Conservation (phyloP, 2,329 filamentous ascomycete species). For the Aspergillus sp. region DNA sequence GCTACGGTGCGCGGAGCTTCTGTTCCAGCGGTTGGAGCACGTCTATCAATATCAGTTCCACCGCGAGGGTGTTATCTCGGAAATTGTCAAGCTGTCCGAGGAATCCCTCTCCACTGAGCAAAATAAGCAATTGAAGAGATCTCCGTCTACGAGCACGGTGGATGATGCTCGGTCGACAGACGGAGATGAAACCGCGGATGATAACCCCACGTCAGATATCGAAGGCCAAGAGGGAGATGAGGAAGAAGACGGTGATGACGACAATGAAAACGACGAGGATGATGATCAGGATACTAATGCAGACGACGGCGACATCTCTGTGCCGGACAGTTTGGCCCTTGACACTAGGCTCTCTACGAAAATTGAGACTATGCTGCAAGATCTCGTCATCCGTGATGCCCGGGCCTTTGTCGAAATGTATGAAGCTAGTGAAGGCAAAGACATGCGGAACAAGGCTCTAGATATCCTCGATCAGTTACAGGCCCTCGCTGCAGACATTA, state of each 20-base stretch:
- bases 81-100: constrained; percentile 74
- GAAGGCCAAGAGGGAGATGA: constrained; percentile 51
- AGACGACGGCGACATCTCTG: constrained; percentile 49
- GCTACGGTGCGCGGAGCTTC: constrained; percentile 79
- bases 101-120: constrained; percentile 23
- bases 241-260: constrained; percentile 48
- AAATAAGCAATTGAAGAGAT: constrained; percentile 7
- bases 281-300: constrained; percentile 45
- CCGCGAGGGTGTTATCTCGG: constrained; percentile 87
- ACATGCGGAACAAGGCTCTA: constrained; percentile 70
- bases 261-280: constrained; percentile 47
- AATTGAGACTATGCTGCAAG: constrained; percentile 51
- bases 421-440: constrained; percentile 66
- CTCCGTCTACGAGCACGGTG: constrained; percentile 14
- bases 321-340: constrained; percentile 61
- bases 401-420: constrained; percentile 78
- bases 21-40: constrained; percentile 73
- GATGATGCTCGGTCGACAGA: constrained; percentile 4
- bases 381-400: constrained; percentile 68
- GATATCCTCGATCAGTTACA: constrained; percentile 69
- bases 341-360: constrained; percentile 36
- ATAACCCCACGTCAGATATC: constrained; percentile 31
- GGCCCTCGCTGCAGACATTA: constrained; percentile 63
- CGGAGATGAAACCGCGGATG: constrained; percentile 28
- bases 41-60: constrained; percentile 97